phyloP scores from a whole-genome alignment of 23 red algal genomes.

The Pyropia yezoensis region DNA sequence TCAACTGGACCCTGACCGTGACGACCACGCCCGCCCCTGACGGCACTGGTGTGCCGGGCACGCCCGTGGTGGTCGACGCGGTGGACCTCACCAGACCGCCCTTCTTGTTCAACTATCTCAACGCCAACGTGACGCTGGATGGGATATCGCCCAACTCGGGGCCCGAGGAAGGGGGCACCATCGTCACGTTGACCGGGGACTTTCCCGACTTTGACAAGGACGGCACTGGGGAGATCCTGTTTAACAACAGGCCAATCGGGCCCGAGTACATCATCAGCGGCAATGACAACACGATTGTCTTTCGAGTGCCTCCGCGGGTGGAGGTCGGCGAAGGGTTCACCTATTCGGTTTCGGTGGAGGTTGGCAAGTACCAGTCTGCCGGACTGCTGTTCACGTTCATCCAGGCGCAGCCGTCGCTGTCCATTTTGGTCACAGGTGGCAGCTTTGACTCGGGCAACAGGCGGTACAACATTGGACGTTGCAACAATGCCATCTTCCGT shows the following conservation, averaged over 20 bases:
- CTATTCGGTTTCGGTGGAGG: slow-evolving; percentile 13
- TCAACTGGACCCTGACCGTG: slow-evolving; percentile 15
- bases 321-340: slow-evolving; percentile 9
- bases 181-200: slow-evolving; percentile 30
- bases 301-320: slow-evolving; percentile 20
- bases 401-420: slow-evolving; percentile 4
- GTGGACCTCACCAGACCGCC: slow-evolving; percentile 19
- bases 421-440: slow-evolving; percentile 18
- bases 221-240: slow-evolving; percentile 5
- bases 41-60: slow-evolving; percentile 6
- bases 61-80: slow-evolving; percentile 6
- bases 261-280: slow-evolving; percentile 8
- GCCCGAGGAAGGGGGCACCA: slow-evolving; percentile 26
- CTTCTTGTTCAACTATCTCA: slow-evolving; percentile 7
- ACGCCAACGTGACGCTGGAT: slow-evolving; percentile 21
- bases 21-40: slow-evolving; percentile 16
- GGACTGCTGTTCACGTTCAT: slow-evolving; percentile 28
- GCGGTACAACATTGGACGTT: slow-evolving; percentile 25
- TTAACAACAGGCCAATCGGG: slow-evolving; percentile 16
- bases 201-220: slow-evolving; percentile 35
- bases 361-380: slow-evolving; percentile 15
- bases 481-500: slow-evolving; percentile 31
- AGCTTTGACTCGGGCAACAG: slow-evolving; percentile 10
- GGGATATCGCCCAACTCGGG: slow-evolving; percentile 29
- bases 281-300: slow-evolving; percentile 13